Evolutionary conservation across 352 stramenopile genomes (phyloP), one percentile per base, ranked within the genome.

Genomic region (Hyaloperonospora arabidopsidis): DNA sequence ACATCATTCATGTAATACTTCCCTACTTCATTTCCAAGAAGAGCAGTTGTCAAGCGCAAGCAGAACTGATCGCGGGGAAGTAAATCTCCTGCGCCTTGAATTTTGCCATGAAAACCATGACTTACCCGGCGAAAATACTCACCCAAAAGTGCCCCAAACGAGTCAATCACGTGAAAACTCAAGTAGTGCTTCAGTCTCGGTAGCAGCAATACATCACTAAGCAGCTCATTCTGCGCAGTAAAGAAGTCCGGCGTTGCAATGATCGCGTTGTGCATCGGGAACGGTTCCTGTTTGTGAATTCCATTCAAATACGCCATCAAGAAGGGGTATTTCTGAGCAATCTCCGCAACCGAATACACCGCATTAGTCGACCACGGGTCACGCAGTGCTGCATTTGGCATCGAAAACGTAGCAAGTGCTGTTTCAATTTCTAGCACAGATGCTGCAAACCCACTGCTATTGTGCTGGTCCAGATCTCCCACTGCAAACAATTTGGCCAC

Each of bases 1-100:
- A 95, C 84, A 23, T 87, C 72, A 22, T 72, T 65, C 68, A 93
- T 93, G 60, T 95, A 97, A 35, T 96, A 72, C 54, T 95, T 73
- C 4, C 88, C 88, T 28, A 97, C 49, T 49, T 91, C 76, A 58
- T 95, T 86, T 34, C 88, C 87, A 14, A 97, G 52, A 44, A 83
- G 87, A 15, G 38, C 52, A 25, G 95, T 91, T 4, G 88, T 93
- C 45, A 84, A 67, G 28, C 70, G 63, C 41, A 93, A 76, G 45
- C 76, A 87, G 32, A 73, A 87, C 52, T 79, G 48, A n/a, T 68
- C 57, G 14, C 74, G 67, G 3, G 74, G 57, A 6, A 67, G 34
- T 15, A 80, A 59, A 21, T 48, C 48, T 2, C 61, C 54, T 0
- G 50, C 39, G 10, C 75, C 75, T 49, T 69, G 61, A 28, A 82